phyloP scores from a whole-genome alignment of 2,329 filamentous ascomycete genomes.

The Pseudogymnoascus sp. region DNA sequence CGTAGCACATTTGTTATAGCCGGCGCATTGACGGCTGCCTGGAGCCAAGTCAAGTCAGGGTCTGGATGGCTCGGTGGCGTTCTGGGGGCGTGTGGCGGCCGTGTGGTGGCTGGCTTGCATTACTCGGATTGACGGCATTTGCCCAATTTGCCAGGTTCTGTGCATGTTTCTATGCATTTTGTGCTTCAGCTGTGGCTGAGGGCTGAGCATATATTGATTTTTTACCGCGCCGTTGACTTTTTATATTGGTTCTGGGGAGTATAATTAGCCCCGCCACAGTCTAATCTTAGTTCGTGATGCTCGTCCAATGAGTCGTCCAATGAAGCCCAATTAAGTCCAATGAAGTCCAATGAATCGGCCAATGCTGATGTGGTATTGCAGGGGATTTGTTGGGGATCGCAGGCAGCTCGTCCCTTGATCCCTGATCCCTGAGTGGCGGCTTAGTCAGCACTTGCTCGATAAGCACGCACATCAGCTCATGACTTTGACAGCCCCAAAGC shows the following conservation, averaged over 20 bases:
- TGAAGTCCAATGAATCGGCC: too few relatives aligned
- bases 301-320: neutral
- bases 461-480: neutral
- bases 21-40: neutral
- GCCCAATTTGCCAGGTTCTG: neutral
- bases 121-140: neutral
- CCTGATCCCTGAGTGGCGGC: neutral
- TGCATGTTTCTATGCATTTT: neutral
- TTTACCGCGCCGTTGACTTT: neutral
- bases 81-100: neutral
- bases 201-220: neutral
- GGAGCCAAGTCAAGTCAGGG: neutral
- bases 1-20: neutral
- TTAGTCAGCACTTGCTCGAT: neutral
- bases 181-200: neutral
- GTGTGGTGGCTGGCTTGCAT: too few relatives aligned
- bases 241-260: neutral
- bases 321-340: too few relatives aligned
- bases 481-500: neutral
- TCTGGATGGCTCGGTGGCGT: neutral
- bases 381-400: neutral
- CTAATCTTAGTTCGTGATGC: neutral
- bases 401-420: neutral
- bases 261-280: slow-evolving; percentile 1
- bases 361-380: neutral